Evolutionary conservation across 306 rosid genomes (phyloP).

Genomic region (Pueraria montana): DNA sequence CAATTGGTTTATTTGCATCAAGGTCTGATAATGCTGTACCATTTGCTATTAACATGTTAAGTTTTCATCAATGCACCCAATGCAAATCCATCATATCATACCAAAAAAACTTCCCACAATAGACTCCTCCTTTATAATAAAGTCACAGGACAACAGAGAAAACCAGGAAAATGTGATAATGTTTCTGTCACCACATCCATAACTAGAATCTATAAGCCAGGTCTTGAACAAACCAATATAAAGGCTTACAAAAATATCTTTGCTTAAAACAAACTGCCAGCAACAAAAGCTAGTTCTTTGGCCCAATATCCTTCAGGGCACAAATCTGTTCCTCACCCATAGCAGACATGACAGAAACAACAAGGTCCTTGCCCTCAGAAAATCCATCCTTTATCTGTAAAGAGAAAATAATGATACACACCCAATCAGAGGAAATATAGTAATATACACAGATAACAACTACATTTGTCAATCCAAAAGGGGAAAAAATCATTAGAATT

Average conservation of each 20-base stretch:
- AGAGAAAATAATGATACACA: not conserved
- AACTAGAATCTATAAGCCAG: conserved; percentile 47
- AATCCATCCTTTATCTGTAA: conserved; percentile 83
- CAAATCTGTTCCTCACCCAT: conserved; percentile 90
- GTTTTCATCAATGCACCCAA: not conserved
- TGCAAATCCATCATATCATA: not conserved
- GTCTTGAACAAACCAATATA: conserved; percentile 44
- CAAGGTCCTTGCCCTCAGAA: conserved; percentile 78
- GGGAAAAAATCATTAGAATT: not conserved
- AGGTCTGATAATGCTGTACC: not conserved
- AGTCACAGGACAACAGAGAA: conserved; percentile 31
- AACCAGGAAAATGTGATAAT: conserved; percentile 41
- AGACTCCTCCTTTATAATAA: conserved; percentile 36
- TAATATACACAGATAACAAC: not conserved
- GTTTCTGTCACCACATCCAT: conserved; percentile 52
- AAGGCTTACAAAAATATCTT: conserved; percentile 50
- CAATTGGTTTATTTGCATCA: not conserved
- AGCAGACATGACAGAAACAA: conserved; percentile 81
- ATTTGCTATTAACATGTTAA: not conserved
- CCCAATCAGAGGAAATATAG: not conserved
- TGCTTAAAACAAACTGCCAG: conserved; percentile 50
- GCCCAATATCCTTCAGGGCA: conserved; percentile 83
- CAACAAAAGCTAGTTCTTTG: conserved; percentile 55
- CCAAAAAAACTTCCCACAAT: not conserved
- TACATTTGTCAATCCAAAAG: not conserved